Conservation (phyloP, 2,329 filamentous ascomycete species). For the Periconia sp. region DNA sequence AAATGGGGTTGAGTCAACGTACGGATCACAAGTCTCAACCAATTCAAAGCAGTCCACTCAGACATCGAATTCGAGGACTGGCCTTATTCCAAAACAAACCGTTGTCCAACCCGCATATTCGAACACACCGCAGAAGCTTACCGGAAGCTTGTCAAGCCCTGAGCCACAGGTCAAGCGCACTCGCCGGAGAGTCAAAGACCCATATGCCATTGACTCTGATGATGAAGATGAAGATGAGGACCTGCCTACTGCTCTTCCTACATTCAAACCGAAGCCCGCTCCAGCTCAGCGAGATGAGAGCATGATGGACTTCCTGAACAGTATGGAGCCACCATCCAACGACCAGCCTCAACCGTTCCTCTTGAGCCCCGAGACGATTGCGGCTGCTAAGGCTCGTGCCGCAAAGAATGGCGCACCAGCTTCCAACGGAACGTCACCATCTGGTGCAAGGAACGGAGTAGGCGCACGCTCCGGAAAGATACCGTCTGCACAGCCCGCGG, state of each 20-base stretch:
- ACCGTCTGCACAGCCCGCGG: constrained; percentile 11
- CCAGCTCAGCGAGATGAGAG: constrained; percentile 57
- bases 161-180: constrained; percentile 71
- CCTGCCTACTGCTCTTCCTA: constrained; percentile 54
- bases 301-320: constrained; percentile 75
- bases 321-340: constrained; percentile 66
- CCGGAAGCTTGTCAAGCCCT: constrained; percentile 37
- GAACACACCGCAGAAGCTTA: constrained; percentile 41
- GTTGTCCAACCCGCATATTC: constrained; percentile 45
- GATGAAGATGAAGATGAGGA: constrained; percentile 60
- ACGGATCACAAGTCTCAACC: constrained; percentile 42
- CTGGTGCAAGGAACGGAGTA: constrained; percentile 18
- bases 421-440: constrained; percentile 15
- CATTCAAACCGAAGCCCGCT: constrained; percentile 29
- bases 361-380: constrained; percentile 37
- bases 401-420: constrained; percentile 11
- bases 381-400: constrained; percentile 38
- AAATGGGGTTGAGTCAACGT: constrained; percentile 39
- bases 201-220: constrained; percentile 82
- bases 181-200: constrained; percentile 80
- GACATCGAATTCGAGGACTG: constrained; percentile 77
- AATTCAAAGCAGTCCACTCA: constrained; percentile 55
- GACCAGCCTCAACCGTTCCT: constrained; percentile 41
- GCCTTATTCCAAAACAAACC: constrained; percentile 58
- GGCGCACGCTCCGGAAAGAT: constrained; percentile 9